Evolutionary conservation across 2,329 filamentous ascomycete species (phyloP), one percentile per base, ranked within the genome.

Genomic region (Colletotrichum chlorophyti): DNA sequence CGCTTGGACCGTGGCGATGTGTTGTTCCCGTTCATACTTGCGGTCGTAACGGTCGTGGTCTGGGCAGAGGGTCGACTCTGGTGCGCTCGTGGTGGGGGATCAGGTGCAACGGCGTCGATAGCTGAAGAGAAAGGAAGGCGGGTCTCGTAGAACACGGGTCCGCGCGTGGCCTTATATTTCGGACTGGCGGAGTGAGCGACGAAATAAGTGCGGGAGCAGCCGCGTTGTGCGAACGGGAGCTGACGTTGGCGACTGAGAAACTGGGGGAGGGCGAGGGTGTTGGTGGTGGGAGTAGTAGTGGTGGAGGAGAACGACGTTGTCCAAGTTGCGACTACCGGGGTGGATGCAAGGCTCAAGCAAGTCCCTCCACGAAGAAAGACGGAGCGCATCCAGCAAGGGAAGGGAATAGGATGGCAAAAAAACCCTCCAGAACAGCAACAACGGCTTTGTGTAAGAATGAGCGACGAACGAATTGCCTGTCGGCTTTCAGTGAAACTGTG

Each of bases 1-100:
- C 82, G 79, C 75, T 84, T 84, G 60, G 74, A 72, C 69, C 79
- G 76, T 61, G 74, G 69, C 34, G 74, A 72, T 31, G 72, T 66
- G 58, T 69, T 69, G 52, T 72, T 65, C 58, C 76, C 75, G 64
- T 80, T 80, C 79, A 83, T 82, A 58, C 53, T 66, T 68, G 58
- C 52, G 23, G 57, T 42, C 27, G 53, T 40, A n/a, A 9, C 17
- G 47, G 24, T 35, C 21, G 21, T 34, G 59, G 37, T 42, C 11
- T 46, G 38, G 17, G 47, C 6, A 27, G 40, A 54, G 32, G 26
- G 27, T 15, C 49, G 41, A 15, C 8, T 40, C 32, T 58, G 53
- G 23, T 46, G 46, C 34, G 34, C 27, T 26, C 27, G 29, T 17
- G 42, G n/a, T n/a, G 46, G 38, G 10, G 41, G 23, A 5, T 53